A percentile compares a stretch with the other conserved stretches of the same genome.
Evolutionary conservation across 208 protist species (phyloP).

Genomic region (Acanthamoeba rhysodes): DNA sequence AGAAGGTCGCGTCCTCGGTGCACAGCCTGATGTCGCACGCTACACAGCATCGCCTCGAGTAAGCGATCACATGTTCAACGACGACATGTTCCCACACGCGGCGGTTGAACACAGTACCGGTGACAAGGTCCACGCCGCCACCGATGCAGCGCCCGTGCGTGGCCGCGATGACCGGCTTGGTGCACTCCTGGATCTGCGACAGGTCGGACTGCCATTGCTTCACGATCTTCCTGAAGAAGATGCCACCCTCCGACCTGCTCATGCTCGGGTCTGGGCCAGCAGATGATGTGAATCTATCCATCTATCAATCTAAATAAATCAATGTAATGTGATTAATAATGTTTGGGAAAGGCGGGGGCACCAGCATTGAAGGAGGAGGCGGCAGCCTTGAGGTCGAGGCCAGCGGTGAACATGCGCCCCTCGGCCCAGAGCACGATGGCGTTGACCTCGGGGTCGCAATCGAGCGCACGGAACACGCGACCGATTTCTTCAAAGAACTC

Average conservation of each 20-base stretch:
- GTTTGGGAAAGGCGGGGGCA: not conserved
- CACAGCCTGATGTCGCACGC: constrained; percentile 61
- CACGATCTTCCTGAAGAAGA: constrained; percentile 26
- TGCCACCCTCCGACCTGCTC: not conserved
- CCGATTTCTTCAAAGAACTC: constrained; percentile 65
- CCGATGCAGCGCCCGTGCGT: constrained; percentile 43
- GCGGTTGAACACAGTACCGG: not conserved
- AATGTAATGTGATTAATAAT: not conserved
- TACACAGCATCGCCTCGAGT: not conserved
- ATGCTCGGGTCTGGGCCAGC: not conserved
- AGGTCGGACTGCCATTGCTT: constrained; percentile 49
- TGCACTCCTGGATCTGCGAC: constrained; percentile 52
- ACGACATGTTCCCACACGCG: too few species aligned
- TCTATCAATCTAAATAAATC: too few species aligned
- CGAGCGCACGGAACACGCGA: constrained; percentile 50
- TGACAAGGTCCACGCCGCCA: constrained; percentile 58
- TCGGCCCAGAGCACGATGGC: constrained; percentile 57
- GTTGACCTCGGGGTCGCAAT: constrained; percentile 29
- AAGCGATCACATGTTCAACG: not conserved
- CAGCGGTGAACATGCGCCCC: constrained; percentile 65
- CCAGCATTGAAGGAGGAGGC: constrained; percentile 23
- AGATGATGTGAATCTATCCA: too few species aligned
- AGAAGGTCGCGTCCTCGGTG: constrained; percentile 66
- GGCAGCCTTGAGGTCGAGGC: constrained; percentile 57
- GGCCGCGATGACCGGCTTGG: constrained; percentile 65